Conservation (phyloP, 176 grass and related monocot species). For the Zoysia pacifica region DNA sequence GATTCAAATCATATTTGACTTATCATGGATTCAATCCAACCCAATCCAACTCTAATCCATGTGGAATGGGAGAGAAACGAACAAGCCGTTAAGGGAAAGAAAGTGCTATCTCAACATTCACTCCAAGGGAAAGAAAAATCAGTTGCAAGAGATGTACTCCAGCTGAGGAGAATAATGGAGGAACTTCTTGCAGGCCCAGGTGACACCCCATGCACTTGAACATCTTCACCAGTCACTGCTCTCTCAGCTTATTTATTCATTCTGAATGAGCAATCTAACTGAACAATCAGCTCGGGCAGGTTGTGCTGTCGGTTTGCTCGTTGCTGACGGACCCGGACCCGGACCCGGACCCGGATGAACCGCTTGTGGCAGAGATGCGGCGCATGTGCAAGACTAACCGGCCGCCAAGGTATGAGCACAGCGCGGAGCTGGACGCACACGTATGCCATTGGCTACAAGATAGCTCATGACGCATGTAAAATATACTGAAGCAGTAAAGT, state of each 20-base stretch:
- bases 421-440: slow-evolving; percentile 71
- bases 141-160: slow-evolving; percentile 45
- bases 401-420: slow-evolving; percentile 53
- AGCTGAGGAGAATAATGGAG: slow-evolving; percentile 72
- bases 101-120: too few relatives aligned
- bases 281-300: slow-evolving; percentile 10
- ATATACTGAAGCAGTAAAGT: too few relatives aligned
- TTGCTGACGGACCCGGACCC: slow-evolving; percentile 82
- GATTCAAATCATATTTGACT: too few relatives aligned
- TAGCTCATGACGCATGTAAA: background rate
- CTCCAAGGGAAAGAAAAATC: too few relatives aligned
- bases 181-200: slow-evolving; percentile 91
- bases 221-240: too few relatives aligned
- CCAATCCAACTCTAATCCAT: too few relatives aligned
- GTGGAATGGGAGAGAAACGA: too few relatives aligned
- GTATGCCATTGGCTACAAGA: slow-evolving; percentile 66
- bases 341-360: slow-evolving; percentile 77
- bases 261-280: background rate
- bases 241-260: background rate
- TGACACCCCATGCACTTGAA: background rate
- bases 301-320: slow-evolving; percentile 79
- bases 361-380: slow-evolving; percentile 80
- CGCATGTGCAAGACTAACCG: slow-evolving; percentile 83
- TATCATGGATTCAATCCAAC: too few relatives aligned
- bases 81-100: too few relatives aligned